Conservation (phyloP, 495 filamentous ascomycete species). For the Trichocladium uniseriatum region DNA sequence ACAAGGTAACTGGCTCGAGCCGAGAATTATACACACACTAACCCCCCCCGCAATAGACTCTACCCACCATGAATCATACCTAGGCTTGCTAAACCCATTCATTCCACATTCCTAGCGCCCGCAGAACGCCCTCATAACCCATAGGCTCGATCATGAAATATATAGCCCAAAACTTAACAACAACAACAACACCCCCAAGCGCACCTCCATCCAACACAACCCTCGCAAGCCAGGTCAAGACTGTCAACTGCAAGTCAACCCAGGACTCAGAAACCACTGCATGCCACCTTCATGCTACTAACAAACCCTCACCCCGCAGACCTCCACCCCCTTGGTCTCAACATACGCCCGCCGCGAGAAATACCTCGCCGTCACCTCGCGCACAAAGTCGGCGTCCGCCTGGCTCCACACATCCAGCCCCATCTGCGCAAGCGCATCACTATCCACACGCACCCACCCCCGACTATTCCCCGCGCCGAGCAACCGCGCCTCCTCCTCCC, state of each 20-base stretch:
- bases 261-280: no score
- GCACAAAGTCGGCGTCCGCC: constrained; percentile 62
- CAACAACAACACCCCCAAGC: neutral
- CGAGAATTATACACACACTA: no score
- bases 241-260: no score
- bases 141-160: no score
- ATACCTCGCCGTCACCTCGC: constrained; percentile 57
- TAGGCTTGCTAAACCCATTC: neutral
- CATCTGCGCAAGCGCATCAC: constrained; percentile 67
- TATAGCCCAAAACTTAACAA: neutral
- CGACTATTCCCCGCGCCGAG: constrained; percentile 18
- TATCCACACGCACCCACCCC: constrained; percentile 46
- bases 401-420: constrained; percentile 83
- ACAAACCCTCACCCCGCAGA: constrained; percentile 74
- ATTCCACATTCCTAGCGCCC: neutral
- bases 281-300: constrained; percentile 20
- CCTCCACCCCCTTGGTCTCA: constrained; percentile 61
- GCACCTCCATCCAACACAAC: no score
- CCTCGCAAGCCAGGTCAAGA: no score
- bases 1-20: no score
- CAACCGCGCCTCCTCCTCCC: constrained; percentile 23
- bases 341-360: constrained; percentile 63
- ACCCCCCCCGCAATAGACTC: no score
- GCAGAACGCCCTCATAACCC: no score
- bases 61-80: no score